Evolutionary conservation across 2,329 filamentous ascomycete species (phyloP), one percentile per base, ranked within the genome.

Genomic region (Nemania sp.): DNA sequence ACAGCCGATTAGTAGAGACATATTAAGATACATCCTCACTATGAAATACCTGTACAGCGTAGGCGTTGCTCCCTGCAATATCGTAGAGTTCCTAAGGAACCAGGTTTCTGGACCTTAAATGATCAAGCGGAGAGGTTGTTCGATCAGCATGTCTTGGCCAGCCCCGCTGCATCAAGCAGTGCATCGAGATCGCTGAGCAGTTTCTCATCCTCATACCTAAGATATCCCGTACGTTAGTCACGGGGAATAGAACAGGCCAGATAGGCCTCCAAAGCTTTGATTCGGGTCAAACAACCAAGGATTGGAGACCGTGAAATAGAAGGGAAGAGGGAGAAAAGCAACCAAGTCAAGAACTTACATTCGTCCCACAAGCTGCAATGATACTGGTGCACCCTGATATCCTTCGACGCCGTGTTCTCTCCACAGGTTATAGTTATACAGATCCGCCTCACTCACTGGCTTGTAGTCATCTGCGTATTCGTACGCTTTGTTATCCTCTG

Each of bases 311-410:
- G 25, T n/a, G 6, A 42, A 2, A 5, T 25, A 55, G 10, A 15
- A 17, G 21, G n/a, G 12, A 34, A 21, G 12, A 18, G 9, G 7
- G 35, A 20, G n/a, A 37, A 37, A 9, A 47, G 13, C 2, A 35
- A 43, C 21, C 10, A 15, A 10, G 18, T 3, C 45, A 46, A 59
- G 15, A 43, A 65, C 68, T 66, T n/a, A 67, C 60, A 65, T 69
- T 57, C 68, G 55, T 11, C 70, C 76, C 25, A 79, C 73, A 21
- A 78, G 57, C 63, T 78, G 78, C 61, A 80, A 68, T 48, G 74
- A 74, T 17, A 80, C 71, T 3, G 78, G 78, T 29, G 77, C 74
- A 54, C 74, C 75, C 35, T 65, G 69, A 53, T 76, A 79, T 7
- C 73, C 75, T 48, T 75, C 71, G 1, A 69, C 70, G 2, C 73